A percentile compares a stretch with the other conserved stretches of the same genome.
These are phyloP conservation scores for Hyaloscypha hepaticicola DNA, from an alignment of 495 filamentous ascomycete genomes.

Conservation along the genomic window DNA sequence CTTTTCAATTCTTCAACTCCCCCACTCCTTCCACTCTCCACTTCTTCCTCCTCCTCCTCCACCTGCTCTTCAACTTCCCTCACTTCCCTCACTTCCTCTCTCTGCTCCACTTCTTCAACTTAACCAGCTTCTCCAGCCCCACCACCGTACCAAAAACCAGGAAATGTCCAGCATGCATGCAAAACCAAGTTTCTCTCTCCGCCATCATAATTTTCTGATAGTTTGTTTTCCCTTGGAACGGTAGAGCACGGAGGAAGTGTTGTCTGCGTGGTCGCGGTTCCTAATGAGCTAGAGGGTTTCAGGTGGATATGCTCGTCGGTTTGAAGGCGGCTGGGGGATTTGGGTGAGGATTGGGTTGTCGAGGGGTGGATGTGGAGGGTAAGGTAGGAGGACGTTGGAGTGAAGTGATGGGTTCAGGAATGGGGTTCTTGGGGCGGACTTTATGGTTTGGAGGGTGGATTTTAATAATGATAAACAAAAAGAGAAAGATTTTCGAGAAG, in stretches of 20 bases:
- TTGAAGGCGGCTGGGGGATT: conserved; percentile 9
- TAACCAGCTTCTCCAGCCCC: neutral
- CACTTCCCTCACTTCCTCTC: neutral
- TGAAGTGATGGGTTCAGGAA: neutral
- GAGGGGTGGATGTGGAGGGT: neutral
- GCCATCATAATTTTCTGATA: neutral
- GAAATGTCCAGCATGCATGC: conserved; percentile 16
- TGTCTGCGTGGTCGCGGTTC: neutral
- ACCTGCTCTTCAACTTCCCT: neutral
- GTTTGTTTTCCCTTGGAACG: neutral
- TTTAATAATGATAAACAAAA: no score
- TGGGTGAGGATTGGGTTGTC: conserved; percentile 4
- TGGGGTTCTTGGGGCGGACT: no score
- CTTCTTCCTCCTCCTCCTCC: neutral
- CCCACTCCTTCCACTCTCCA: neutral
- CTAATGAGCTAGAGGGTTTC: conserved; percentile 1
- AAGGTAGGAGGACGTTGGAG: neutral
- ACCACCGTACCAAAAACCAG: conserved; percentile 3
- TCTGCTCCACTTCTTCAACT: neutral
- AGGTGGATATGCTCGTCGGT: conserved; percentile 18
- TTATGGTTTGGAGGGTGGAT: no score
- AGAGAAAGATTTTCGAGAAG: no score
- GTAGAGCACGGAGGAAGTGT: conserved; percentile 7
- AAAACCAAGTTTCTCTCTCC: conserved; percentile 10
- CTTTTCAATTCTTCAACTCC: neutral